Evolutionary conservation across 495 filamentous ascomycete genomes (phyloP).

Genomic region (Hypoxylon trugodes): DNA sequence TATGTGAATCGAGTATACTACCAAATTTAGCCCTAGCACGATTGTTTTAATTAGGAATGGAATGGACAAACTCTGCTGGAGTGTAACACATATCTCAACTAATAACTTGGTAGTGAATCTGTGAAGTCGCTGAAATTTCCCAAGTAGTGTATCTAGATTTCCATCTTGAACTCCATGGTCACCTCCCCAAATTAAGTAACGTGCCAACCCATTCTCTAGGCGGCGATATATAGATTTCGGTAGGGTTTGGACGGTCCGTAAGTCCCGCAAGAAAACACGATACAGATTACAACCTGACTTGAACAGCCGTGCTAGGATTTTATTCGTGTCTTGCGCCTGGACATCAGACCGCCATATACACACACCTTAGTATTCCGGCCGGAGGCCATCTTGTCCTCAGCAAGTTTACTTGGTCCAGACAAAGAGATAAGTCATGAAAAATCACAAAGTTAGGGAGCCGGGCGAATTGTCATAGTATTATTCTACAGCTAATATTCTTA

Average conservation of each 20-base stretch:
- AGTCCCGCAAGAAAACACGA: neutral
- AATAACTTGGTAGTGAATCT: conserved; percentile 1
- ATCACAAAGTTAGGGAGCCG: no score
- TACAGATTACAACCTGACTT: conserved; percentile 3
- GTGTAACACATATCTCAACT: neutral
- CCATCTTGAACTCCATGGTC: neutral
- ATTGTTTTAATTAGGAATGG: neutral
- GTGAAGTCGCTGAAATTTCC: neutral
- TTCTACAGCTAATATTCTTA: no score
- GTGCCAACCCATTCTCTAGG: neutral
- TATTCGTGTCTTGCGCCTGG: neutral
- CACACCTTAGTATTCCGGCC: neutral
- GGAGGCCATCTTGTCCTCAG: neutral
- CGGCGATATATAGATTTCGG: conserved; percentile 5
- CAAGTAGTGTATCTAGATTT: neutral
- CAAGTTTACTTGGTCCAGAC: no score
- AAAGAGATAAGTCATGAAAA: no score
- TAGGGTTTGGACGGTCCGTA: neutral
- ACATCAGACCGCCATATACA: neutral
- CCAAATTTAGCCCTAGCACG: neutral
- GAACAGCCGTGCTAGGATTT: conserved; percentile 1
- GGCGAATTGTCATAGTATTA: no score
- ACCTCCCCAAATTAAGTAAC: conserved; percentile 2
- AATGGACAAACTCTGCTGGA: neutral
- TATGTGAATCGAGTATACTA: neutral